phyloP scores from a whole-genome alignment of 2,329 filamentous ascomycete genomes.

The Madurella fahalii region DNA sequence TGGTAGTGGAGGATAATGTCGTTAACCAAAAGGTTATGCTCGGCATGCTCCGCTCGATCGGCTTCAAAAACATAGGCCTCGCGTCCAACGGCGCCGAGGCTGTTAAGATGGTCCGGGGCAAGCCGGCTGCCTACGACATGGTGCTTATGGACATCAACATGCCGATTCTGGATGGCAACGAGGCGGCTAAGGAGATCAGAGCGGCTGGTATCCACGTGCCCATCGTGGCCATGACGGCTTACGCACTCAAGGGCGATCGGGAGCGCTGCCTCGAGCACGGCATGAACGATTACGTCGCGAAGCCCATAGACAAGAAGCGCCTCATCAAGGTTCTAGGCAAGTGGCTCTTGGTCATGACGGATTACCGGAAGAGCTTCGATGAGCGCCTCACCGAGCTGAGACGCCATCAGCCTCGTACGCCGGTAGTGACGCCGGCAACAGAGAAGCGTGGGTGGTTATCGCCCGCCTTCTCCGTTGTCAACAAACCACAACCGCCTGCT shows the following conservation, averaged over 20 bases:
- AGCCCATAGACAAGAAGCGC: conserved; percentile 28
- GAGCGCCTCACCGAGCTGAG: conserved; percentile 6
- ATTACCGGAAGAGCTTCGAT: conserved; percentile 17
- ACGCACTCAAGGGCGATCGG: conserved; percentile 52
- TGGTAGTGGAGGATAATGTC: conserved; percentile 41
- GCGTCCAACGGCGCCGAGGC: conserved; percentile 43
- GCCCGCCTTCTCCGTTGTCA: neutral
- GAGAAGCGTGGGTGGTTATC: neutral
- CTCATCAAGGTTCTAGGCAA: conserved; percentile 18
- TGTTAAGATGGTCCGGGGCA: conserved; percentile 38
- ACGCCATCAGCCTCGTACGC: neutral
- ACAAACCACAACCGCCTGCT: neutral
- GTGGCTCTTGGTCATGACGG: conserved; percentile 13
- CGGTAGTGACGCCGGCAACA: neutral
- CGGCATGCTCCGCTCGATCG: conserved; percentile 35
- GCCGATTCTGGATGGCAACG: conserved; percentile 54
- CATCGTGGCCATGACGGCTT: conserved; percentile 51
- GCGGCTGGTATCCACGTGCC: conserved; percentile 30
- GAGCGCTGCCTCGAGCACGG: conserved; percentile 51
- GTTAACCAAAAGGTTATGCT: conserved; percentile 41
- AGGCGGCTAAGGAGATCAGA: conserved; percentile 48
- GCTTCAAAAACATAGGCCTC: conserved; percentile 39
- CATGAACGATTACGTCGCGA: conserved; percentile 53
- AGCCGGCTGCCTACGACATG: conserved; percentile 41
- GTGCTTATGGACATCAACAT: conserved; percentile 58